A percentile compares a stretch with the other conserved stretches of the same genome.
Evolutionary conservation across 106 monocot genomes (phyloP).

Genomic region (Platanthera guangdongensis): DNA sequence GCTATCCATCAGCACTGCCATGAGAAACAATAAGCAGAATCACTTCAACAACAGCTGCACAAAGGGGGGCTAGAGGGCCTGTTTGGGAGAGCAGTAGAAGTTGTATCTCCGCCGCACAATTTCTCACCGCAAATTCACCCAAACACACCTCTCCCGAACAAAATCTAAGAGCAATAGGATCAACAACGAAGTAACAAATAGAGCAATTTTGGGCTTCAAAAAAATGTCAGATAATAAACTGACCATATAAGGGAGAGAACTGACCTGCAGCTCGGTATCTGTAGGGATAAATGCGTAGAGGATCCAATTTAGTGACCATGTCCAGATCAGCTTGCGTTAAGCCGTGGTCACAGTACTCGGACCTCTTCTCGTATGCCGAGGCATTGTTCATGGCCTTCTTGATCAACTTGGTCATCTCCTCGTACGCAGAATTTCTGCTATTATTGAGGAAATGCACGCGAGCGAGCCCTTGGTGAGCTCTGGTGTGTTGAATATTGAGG

Average conservation of each 20-base stretch:
- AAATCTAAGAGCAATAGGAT: neutral
- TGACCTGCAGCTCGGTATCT: slow-evolving; percentile 97
- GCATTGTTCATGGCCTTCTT: slow-evolving; percentile 88
- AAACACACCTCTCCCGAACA: no score
- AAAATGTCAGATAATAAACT: neutral
- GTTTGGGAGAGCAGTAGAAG: no score
- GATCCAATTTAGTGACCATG: slow-evolving; percentile 88
- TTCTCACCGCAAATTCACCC: no score
- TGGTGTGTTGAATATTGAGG: slow-evolving; percentile 86
- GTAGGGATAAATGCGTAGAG: slow-evolving; percentile 88
- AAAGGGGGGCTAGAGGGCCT: neutral
- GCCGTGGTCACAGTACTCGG: slow-evolving; percentile 88
- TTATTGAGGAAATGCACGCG: slow-evolving; percentile 88
- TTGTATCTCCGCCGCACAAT: no score
- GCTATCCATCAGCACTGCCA: slow-evolving; percentile 82
- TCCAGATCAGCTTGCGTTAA: slow-evolving; percentile 75
- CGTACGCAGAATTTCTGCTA: slow-evolving; percentile 66
- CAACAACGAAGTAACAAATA: neutral
- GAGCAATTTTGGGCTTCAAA: neutral
- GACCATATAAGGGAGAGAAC: slow-evolving; percentile 5
- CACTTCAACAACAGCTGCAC: neutral
- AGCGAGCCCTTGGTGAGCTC: slow-evolving; percentile 96
- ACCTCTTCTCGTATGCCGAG: slow-evolving; percentile 96
- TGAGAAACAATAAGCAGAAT: neutral
- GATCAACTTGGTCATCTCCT: slow-evolving; percentile 91